Percentiles rank a stretch among this genome's conserved stretches.
Conservation (phyloP, 805 yeast genomes). For the Myxozyma neglecta region DNA sequence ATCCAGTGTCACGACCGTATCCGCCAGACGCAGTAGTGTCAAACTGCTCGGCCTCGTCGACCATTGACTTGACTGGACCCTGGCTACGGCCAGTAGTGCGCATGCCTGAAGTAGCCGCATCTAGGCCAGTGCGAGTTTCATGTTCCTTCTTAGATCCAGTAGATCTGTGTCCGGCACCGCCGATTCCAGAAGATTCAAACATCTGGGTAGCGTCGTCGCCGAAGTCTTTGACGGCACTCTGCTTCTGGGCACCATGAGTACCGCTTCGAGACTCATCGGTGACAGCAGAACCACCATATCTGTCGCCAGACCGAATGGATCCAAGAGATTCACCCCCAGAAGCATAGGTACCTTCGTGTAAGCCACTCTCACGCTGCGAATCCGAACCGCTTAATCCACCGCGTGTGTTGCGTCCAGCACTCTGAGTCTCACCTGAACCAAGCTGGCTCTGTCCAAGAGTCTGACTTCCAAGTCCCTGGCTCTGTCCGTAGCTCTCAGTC, state of each 20-base stretch:
- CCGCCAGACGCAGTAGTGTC: background rate
- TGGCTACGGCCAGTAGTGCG: background rate
- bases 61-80: slow-evolving; percentile 4
- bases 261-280: background rate
- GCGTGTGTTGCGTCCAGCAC: background rate
- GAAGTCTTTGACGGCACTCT: background rate
- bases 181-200: background rate
- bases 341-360: background rate
- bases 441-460: too few relatives aligned
- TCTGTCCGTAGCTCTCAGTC: too few relatives aligned
- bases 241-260: background rate
- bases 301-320: background rate
- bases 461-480: background rate
- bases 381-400: background rate
- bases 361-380: background rate
- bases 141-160: background rate
- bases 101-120: background rate
- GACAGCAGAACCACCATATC: background rate
- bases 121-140: background rate
- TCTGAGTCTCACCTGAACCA: too few relatives aligned
- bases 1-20: background rate
- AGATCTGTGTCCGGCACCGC: background rate
- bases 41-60: background rate
- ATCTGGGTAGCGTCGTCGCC: background rate
- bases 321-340: slow-evolving; percentile 1